These are phyloP conservation scores for Hyparrhenia diplandra DNA, from an alignment of 176 grass and related monocot genomes.

Conservation along the genomic window DNA sequence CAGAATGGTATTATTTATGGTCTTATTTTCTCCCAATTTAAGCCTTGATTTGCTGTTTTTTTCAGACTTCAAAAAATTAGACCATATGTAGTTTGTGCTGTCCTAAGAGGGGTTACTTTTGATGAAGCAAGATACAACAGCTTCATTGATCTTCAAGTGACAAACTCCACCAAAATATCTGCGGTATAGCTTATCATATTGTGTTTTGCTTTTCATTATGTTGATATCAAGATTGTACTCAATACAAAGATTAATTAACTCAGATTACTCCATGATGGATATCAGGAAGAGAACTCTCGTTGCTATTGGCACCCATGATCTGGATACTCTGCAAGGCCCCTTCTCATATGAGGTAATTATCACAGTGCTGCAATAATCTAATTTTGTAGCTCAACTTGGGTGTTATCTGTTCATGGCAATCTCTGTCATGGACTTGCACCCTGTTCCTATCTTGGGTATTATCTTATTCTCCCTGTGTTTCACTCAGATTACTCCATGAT, in stretches of 20 bases:
- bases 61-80: slow-evolving; percentile 86
- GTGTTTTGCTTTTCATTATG: background rate
- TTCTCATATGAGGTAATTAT: slow-evolving; percentile 85
- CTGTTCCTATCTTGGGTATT: background rate
- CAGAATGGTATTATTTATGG: too few relatives aligned
- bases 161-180: slow-evolving; percentile 99
- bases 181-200: slow-evolving; percentile 53
- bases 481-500: too few relatives aligned
- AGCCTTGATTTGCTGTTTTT: background rate
- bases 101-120: slow-evolving; percentile 82
- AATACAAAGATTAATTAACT: slow-evolving; percentile 18
- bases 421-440: background rate
- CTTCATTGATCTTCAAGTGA: slow-evolving; percentile 99
- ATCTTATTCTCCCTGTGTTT: too few relatives aligned
- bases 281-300: slow-evolving; percentile 89
- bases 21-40: too few relatives aligned
- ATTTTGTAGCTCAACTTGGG: too few relatives aligned
- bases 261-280: too few relatives aligned
- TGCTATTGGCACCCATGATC: slow-evolving; percentile 97
- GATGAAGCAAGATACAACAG: slow-evolving; percentile 93
- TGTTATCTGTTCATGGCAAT: background rate
- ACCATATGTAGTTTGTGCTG: slow-evolving; percentile 82
- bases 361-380: too few relatives aligned
- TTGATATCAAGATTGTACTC: slow-evolving; percentile 12
- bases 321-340: slow-evolving; percentile 73